A percentile compares a stretch with the other conserved stretches of the same genome.
Evolutionary conservation across 257 asterid species (phyloP).

Genomic region (Solanum appendiculatum): DNA sequence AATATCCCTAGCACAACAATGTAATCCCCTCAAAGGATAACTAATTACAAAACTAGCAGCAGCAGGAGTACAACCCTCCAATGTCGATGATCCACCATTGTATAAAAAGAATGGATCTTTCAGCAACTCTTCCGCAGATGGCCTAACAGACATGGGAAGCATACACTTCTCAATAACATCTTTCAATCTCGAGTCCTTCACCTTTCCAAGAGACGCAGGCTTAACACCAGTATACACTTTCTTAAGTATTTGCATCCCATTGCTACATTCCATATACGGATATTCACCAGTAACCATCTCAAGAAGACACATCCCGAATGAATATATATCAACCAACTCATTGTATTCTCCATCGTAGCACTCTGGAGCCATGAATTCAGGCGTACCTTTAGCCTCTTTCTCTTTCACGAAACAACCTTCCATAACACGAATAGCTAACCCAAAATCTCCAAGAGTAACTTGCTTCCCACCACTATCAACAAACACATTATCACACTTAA

Average conservation of each 20-base stretch:
- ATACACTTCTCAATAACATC: background rate
- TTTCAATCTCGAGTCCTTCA: background rate
- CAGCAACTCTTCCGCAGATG: background rate
- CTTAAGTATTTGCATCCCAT: background rate
- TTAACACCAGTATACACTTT: background rate
- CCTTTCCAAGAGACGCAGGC: background rate
- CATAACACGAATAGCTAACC: background rate
- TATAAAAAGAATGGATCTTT: background rate
- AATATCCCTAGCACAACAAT: background rate
- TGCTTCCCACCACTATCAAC: background rate
- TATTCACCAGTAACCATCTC: background rate
- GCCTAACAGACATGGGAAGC: background rate
- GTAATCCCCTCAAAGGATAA: background rate
- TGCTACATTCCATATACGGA: background rate
- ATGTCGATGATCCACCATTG: background rate
- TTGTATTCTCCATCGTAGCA: background rate
- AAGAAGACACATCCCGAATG: background rate
- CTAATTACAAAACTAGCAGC: background rate
- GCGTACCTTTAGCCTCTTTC: background rate
- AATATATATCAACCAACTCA: background rate
- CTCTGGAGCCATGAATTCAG: background rate
- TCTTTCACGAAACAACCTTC: background rate
- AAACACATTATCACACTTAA: background rate
- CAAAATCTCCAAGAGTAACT: background rate
- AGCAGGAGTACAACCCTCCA: background rate